Evolutionary conservation across 2,329 filamentous ascomycete species (phyloP), one percentile per base, ranked within the genome.

Genomic region (Hymenotorrendiella dingleyae): DNA sequence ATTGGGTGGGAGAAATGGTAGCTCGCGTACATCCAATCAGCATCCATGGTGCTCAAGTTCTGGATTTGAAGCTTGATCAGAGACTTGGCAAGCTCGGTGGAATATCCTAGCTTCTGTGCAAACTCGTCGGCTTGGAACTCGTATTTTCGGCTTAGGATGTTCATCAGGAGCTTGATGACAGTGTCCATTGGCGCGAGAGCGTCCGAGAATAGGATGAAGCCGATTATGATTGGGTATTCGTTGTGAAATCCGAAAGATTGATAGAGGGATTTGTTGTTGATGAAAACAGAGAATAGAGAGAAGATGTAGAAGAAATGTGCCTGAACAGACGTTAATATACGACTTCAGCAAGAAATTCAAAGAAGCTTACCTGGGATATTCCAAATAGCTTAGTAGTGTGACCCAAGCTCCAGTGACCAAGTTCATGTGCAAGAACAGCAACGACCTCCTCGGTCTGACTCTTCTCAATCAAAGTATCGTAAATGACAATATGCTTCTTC

Each of bases 401-500:
- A 48, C 88, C 89, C 54, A 95, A 78, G 58, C 84, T 91, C 93
- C 93, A 98, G 71, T 98, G 93, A 39, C 93, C 93, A 36, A 98
- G 78, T 67, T 98, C 93, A 64, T 98, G 93, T 26, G 88, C 90
- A 41, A 98, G 72, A 40, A 98, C 90, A 53, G 93, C 91, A 46
- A 95, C 87, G 29, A 98, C 90, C 67, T 98, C 93, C 60, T 93
- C 77, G 4, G 86, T 82, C 49, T 90, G 80, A 64, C 85, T 93
- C 78, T 97, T 95, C 67, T 96, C 91, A 50, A 98, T 89, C 50
- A 98, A 70, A 4, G 94, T 98, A 63, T 98, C 93, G 64, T 95
- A 98, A 62, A 98, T 94, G 60, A 98, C 93, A 71, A 98, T 98
- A 72, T 97, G 94, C 78, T 97, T 97, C 78, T 96, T 96, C 90